A percentile compares a stretch with the other conserved stretches of the same genome.
Evolutionary conservation across 192 early-diverging fungal species (phyloP).

Genomic region (Backusella tarrabulga): DNA sequence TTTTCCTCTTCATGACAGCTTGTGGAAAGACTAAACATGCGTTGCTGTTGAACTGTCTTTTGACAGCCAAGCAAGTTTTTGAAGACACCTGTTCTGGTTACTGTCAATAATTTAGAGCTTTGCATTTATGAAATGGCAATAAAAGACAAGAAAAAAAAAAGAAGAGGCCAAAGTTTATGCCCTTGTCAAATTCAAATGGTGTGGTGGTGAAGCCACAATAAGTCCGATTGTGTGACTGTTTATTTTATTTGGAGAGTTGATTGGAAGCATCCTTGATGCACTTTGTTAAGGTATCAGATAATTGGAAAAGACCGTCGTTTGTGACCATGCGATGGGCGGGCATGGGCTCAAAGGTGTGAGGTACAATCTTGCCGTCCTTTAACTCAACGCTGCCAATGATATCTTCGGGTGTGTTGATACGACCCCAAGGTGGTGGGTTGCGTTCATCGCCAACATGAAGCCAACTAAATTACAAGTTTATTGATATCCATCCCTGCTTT

Average conservation of each 20-base stretch:
- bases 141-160: not conserved
- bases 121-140: not conserved
- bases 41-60: slow-evolving; percentile 10
- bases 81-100: not conserved
- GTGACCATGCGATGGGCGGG: slow-evolving; percentile 56
- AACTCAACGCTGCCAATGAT: slow-evolving; percentile 61
- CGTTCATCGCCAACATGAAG: slow-evolving; percentile 40
- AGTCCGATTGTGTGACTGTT: not conserved
- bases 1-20: not conserved
- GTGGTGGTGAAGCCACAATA: not conserved
- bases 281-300: slow-evolving; percentile 47
- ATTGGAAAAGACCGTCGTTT: slow-evolving; percentile 47
- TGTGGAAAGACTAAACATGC: slow-evolving; percentile 15
- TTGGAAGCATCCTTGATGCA: slow-evolving; percentile 27
- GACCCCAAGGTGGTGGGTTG: slow-evolving; percentile 39
- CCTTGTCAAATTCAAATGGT: slow-evolving; percentile 3
- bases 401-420: slow-evolving; percentile 60
- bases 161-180: not conserved
- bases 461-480: slow-evolving; percentile 20
- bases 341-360: slow-evolving; percentile 53
- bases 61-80: not conserved
- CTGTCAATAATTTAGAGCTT: not conserved
- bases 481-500: not conserved
- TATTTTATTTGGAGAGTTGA: not conserved
- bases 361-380: slow-evolving; percentile 44